Conservation (phyloP, 768 basidiomycete genomes). For the Boletellus ananiceps region DNA sequence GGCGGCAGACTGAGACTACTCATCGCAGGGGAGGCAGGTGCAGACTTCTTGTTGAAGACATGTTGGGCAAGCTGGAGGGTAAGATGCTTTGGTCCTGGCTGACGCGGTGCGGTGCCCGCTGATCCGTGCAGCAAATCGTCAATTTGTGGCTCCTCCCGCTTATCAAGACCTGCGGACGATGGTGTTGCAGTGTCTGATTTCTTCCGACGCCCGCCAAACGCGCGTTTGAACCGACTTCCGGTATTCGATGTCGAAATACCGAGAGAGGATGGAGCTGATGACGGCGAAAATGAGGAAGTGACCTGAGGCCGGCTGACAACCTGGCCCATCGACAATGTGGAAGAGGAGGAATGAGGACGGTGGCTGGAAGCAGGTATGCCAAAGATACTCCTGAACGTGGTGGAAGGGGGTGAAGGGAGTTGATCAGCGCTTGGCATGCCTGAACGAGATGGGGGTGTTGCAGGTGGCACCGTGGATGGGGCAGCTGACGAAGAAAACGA, state of each 20-base stretch:
- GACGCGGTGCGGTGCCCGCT: constrained; percentile 15
- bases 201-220: constrained; percentile 32
- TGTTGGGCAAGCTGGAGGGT: constrained; percentile 44
- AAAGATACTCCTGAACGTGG: constrained; percentile 33
- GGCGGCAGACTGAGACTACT: constrained; percentile 29
- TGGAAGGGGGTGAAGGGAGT: constrained; percentile 32
- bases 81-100: constrained; percentile 31
- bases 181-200: constrained; percentile 23
- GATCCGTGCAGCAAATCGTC: constrained; percentile 16
- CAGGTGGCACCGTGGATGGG: constrained; percentile 38
- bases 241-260: constrained; percentile 17
- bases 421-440: constrained; percentile 44
- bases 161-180: constrained; percentile 21
- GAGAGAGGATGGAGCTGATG: constrained; percentile 26
- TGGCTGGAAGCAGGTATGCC: constrained; percentile 24
- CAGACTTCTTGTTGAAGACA: constrained; percentile 40
- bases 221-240: constrained; percentile 29
- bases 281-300: constrained; percentile 19
- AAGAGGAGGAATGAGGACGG: constrained; percentile 23
- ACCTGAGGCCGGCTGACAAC: constrained; percentile 33
- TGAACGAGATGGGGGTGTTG: constrained; percentile 35
- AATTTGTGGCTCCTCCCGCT: constrained; percentile 16
- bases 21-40: constrained; percentile 30
- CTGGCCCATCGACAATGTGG: constrained; percentile 31
- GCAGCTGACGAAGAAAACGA: constrained; percentile 43